Evolutionary conservation across 176 grass and related monocot species (phyloP).

Genomic region (Phragmites australis): DNA sequence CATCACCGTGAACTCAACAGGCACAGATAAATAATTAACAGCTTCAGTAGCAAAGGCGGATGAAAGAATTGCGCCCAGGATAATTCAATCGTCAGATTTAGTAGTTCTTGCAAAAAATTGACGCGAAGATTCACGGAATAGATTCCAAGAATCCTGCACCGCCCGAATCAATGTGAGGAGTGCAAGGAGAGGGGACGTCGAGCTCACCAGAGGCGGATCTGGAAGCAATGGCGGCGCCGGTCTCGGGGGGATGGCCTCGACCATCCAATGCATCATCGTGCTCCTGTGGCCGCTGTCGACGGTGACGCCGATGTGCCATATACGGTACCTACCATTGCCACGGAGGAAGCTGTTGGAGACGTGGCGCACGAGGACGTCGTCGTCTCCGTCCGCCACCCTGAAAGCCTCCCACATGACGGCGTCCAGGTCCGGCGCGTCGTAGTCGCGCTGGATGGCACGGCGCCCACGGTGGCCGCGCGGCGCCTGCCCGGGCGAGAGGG

Average conservation of each 20-base stretch:
- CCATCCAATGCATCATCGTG: constrained; percentile 7
- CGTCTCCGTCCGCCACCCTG: background rate
- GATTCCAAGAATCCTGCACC: background rate
- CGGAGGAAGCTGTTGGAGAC: background rate
- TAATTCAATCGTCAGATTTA: background rate
- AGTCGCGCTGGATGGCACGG: background rate
- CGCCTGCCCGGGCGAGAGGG: background rate
- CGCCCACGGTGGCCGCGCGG: background rate
- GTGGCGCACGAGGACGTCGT: background rate
- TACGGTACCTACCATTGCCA: background rate
- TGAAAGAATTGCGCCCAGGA: background rate
- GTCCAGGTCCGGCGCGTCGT: background rate
- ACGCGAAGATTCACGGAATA: background rate
- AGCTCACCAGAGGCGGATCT: background rate
- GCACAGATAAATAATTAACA: background rate
- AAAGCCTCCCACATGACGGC: background rate
- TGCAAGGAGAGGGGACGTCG: background rate
- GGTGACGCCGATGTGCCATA: background rate
- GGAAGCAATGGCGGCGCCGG: background rate
- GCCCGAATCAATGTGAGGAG: background rate
- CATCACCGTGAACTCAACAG: background rate
- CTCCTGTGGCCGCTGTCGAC: background rate
- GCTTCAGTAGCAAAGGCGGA: background rate
- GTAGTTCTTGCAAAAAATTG: background rate
- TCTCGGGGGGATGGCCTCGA: background rate